Percentiles rank a stretch among this genome's conserved stretches.
Evolutionary conservation across 192 early-diverging fungal genomes (phyloP).

Genomic region (Umbelopsis vinacea): DNA sequence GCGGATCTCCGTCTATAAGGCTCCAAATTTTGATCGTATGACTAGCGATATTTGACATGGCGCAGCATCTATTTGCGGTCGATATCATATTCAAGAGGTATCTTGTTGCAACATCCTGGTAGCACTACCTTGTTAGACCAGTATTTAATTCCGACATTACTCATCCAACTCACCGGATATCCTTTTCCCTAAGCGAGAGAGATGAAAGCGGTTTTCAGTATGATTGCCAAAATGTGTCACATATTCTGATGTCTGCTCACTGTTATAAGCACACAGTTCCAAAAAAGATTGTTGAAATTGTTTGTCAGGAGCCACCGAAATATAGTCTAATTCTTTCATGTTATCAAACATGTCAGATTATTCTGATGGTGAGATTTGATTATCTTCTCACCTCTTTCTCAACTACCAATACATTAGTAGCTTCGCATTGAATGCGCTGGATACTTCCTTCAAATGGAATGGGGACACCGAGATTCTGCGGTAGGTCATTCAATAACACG

Average conservation of each 20-base stretch:
- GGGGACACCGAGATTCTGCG: neutral
- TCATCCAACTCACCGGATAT: constrained; percentile 26
- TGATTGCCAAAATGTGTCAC: neutral
- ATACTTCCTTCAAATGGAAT: constrained; percentile 14
- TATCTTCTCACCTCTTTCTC: constrained; percentile 36
- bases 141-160: neutral
- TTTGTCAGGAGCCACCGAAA: constrained; percentile 34
- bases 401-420: constrained; percentile 27
- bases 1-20: constrained; percentile 40
- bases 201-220: neutral
- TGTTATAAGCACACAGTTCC: constrained; percentile 34
- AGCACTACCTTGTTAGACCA: neutral
- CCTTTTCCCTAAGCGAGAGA: constrained; percentile 25
- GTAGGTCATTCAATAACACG: constrained; percentile 22
- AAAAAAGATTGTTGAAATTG: constrained; percentile 20
- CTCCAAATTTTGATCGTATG: neutral
- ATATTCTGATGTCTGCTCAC: constrained; percentile 3
- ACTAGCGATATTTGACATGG: neutral
- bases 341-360: no score
- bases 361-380: neutral
- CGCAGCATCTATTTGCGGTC: neutral
- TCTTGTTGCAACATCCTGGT: constrained; percentile 10
- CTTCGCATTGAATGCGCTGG: neutral
- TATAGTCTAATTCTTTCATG: constrained; percentile 22
- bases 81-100: constrained; percentile 11